A percentile compares a stretch with the other conserved stretches of the same genome.
These are phyloP conservation scores for Circinella umbellata DNA, from an alignment of 371 early-diverging fungal species.

Conservation along the genomic window DNA sequence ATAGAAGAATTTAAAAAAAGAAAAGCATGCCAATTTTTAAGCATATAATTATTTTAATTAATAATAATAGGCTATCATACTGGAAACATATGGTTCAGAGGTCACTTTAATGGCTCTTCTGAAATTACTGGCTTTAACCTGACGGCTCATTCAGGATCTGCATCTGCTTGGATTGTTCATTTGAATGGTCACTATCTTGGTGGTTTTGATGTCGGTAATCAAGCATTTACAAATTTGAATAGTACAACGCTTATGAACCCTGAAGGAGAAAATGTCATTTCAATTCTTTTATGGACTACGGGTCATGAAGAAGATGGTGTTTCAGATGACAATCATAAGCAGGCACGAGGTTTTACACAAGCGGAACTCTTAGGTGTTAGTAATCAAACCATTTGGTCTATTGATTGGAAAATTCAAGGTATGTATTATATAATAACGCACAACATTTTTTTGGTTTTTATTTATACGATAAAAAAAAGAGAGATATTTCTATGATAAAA, in stretches of 20 bases:
- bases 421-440: not conserved
- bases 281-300: constrained; percentile 24
- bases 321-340: constrained; percentile 17
- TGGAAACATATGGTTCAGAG: constrained; percentile 31
- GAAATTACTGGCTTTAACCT: constrained; percentile 22
- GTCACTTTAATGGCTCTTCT: constrained; percentile 20
- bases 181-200: constrained; percentile 33
- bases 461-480: not conserved
- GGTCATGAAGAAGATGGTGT: constrained; percentile 27
- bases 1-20: not conserved
- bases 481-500: too few relatives aligned
- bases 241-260: not conserved
- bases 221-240: constrained; percentile 9
- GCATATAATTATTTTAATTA: not conserved
- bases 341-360: constrained; percentile 21
- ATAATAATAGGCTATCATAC: constrained; percentile 23
- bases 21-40: not conserved
- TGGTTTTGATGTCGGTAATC: constrained; percentile 21
- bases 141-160: constrained; percentile 21
- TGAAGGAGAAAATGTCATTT: constrained; percentile 24
- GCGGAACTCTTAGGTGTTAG: constrained; percentile 14
- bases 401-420: constrained; percentile 27
- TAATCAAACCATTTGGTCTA: constrained; percentile 9
- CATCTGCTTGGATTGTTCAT: constrained; percentile 25
- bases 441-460: not conserved